Conservation (phyloP, 495 filamentous ascomycete species). For the Neurospora sp. region DNA sequence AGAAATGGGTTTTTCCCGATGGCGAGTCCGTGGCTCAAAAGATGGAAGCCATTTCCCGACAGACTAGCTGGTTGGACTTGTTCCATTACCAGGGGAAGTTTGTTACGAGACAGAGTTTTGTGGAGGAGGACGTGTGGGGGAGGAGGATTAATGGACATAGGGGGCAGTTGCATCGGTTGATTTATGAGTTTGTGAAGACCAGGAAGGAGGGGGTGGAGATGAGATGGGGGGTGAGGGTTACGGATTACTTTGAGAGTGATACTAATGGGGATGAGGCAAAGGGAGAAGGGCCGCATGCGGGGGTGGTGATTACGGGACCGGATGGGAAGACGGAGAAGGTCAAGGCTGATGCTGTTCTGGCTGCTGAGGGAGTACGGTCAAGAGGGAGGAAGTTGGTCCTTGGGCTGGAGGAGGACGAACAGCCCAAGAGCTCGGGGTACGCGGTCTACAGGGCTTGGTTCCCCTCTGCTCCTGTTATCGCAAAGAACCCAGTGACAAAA, state of each 20-base stretch:
- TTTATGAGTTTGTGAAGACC: background rate
- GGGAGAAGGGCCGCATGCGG: conserved; percentile 29
- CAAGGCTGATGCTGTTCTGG: conserved; percentile 47
- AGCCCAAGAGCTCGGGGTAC: conserved; percentile 49
- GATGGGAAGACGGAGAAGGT: conserved; percentile 34
- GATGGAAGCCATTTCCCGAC: conserved; percentile 41
- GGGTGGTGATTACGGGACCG: conserved; percentile 32
- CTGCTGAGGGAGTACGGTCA: conserved; percentile 54
- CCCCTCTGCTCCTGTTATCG: conserved; percentile 41
- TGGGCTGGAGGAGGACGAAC: conserved; percentile 54
- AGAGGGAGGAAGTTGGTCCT: conserved; percentile 49
- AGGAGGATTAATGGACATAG: conserved; percentile 48
- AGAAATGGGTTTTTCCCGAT: conserved; percentile 23
- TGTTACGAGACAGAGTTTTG: conserved; percentile 21
- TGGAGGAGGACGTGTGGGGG: conserved; percentile 20
- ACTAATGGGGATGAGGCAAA: conserved; percentile 11
- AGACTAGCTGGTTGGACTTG: conserved; percentile 25
- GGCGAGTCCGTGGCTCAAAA: conserved; percentile 33
- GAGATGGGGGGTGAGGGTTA: conserved; percentile 42
- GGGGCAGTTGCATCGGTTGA: conserved; percentile 43
- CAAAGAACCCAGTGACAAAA: conserved; percentile 50
- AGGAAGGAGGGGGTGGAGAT: conserved; percentile 39
- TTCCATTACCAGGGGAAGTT: conserved; percentile 24
- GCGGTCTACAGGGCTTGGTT: conserved; percentile 54
- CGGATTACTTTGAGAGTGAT: conserved; percentile 54